These are phyloP conservation scores for Coleophoma cylindrospora DNA, from an alignment of 2,329 filamentous ascomycete genomes.

Conservation along the genomic window DNA sequence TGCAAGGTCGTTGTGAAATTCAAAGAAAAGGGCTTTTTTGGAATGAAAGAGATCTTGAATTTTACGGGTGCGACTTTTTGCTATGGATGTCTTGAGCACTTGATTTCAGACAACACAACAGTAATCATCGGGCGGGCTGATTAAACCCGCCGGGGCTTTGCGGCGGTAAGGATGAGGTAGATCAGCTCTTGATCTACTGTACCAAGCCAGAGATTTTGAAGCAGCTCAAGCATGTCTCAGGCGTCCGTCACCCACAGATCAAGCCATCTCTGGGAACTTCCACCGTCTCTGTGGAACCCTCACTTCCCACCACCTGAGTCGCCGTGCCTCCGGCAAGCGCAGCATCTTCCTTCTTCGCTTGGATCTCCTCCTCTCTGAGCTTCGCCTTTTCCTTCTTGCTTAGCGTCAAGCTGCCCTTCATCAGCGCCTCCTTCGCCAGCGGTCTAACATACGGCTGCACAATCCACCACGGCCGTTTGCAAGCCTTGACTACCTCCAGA, in stretches of 20 bases:
- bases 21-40: no score
- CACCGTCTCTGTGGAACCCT: slow-evolving; percentile 8
- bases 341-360: not conserved
- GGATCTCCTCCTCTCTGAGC: slow-evolving; percentile 17
- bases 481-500: slow-evolving; percentile 63
- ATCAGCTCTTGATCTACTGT: no score
- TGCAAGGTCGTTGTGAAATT: no score
- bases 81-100: no score
- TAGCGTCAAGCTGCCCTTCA: slow-evolving; percentile 69
- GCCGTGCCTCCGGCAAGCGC: slow-evolving; percentile 5
- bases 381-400: slow-evolving; percentile 64
- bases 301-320: slow-evolving; percentile 5
- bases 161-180: no score
- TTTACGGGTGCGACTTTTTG: no score
- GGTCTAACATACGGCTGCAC: slow-evolving; percentile 84
- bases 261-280: slow-evolving; percentile 19
- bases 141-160: no score
- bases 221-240: no score
- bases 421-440: slow-evolving; percentile 79
- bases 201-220: no score
- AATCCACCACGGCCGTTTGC: slow-evolving; percentile 83
- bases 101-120: no score
- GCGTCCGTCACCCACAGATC: slow-evolving; percentile 12
- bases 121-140: no score
- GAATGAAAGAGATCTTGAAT: no score